phyloP scores from a whole-genome alignment of 2,329 filamentous ascomycete genomes.

The Phialophora macrospora region DNA sequence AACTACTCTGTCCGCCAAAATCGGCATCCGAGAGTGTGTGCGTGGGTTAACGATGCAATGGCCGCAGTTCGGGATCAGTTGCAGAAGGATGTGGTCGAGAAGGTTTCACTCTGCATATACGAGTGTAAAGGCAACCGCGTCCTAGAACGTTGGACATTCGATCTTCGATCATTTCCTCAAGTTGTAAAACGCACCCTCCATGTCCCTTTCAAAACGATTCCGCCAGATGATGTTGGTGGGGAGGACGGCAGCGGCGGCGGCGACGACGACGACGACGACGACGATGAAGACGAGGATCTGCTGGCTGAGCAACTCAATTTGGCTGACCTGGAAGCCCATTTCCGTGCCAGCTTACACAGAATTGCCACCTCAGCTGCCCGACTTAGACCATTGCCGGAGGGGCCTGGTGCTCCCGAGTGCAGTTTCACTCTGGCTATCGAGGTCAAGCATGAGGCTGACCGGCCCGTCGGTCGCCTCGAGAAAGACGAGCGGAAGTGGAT shows the following conservation, averaged over 20 bases:
- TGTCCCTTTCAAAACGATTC: slow-evolving; percentile 50
- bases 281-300: slow-evolving; percentile 31
- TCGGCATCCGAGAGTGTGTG: slow-evolving; percentile 81
- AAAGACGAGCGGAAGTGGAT: slow-evolving; percentile 64
- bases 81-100: slow-evolving; percentile 61
- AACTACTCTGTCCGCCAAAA: slow-evolving; percentile 84
- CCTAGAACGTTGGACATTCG: slow-evolving; percentile 65
- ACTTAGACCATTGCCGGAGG: slow-evolving; percentile 38
- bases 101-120: slow-evolving; percentile 63
- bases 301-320: slow-evolving; percentile 37
- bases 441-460: slow-evolving; percentile 52
- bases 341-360: slow-evolving; percentile 53
- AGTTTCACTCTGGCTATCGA: slow-evolving; percentile 57
- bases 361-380: slow-evolving; percentile 47
- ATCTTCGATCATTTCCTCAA: slow-evolving; percentile 61
- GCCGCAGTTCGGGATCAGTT: slow-evolving; percentile 73
- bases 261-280: slow-evolving; percentile 23
- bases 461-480: slow-evolving; percentile 51
- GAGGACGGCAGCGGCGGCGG: too few species aligned
- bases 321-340: slow-evolving; percentile 55
- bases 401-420: slow-evolving; percentile 46
- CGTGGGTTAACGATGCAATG: slow-evolving; percentile 83
- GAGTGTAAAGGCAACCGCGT: slow-evolving; percentile 56
- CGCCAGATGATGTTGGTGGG: slow-evolving; percentile 20
- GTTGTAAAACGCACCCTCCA: slow-evolving; percentile 54